Base-by-base conservation (phyloP, 805 yeast species). In the Ogataea salicorniae region DNA sequence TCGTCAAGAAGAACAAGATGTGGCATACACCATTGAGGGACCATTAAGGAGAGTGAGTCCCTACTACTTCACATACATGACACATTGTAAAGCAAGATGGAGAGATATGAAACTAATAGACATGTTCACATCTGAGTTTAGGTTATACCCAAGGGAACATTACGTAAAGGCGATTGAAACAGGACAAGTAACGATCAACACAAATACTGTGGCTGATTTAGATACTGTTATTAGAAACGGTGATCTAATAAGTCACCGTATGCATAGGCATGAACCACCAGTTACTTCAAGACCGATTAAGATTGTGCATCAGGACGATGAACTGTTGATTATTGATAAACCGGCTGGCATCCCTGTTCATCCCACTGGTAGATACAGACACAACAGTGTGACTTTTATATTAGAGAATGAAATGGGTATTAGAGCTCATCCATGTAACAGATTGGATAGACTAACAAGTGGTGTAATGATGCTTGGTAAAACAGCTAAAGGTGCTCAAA, bases 301-400 rank as follows among this genome's bases (percentile, higher is more conserved):
- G 46, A 79, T 87, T 22, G 85, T 91, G 0, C 75, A 74, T 60
- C 87, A 90, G 58, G 83, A 88, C 62, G 89, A 84, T 7, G 78
- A 85, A 43, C 62, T 89, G 20, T 72, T 94, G 5, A 95, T 87
- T 3, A 83, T 94, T 20, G 96, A 92, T 63, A 94, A 94, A 55
- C 99, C 99, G 0, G 77, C 94, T 4, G 97, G 99, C 0, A 76
- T 94, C 2, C 97, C 99, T 0, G 96, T 88, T 0, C 99, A 94
- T 63, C 98, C 99, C 4, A 85, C 97, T 0, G 99, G 98, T 0
- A 69, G 91, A 53, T 81, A 83, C 72, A 61, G 94, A 61, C 80
- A 80, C 66, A 79, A 83, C 62, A 80, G 95, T 0, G 77, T 88
- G 18, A 87, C 95, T 11, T 84, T 83, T 62, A 79, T 89, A 4